Conservation (phyloP, 1,139 yeast genomes). For the Pneumocystis oryctolagi region DNA sequence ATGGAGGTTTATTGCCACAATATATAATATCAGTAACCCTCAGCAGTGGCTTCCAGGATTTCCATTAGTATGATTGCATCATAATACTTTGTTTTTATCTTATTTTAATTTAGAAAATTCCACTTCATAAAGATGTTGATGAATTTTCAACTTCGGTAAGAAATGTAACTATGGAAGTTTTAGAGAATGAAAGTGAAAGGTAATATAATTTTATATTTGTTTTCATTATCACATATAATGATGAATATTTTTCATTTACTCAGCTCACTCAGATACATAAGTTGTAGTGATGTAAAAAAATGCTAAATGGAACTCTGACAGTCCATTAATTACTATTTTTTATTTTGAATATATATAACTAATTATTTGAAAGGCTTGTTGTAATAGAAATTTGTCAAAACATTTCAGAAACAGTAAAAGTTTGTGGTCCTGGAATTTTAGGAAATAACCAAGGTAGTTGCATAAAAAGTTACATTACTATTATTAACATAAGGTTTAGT, state of each 20-base stretch:
- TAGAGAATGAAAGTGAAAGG: constrained; percentile 66
- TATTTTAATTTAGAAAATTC: constrained; percentile 10
- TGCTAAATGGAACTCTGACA: neutral
- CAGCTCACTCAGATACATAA: constrained; percentile 25
- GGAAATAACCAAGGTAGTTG: constrained; percentile 26
- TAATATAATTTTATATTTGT: constrained; percentile 3
- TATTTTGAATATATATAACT: neutral
- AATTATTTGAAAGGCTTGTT: constrained; percentile 17
- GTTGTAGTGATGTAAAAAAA: constrained; percentile 3
- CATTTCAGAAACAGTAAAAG: constrained; percentile 51
- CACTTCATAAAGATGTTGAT: constrained; percentile 30
- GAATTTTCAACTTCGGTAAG: constrained; percentile 54
- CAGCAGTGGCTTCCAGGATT: constrained; percentile 55
- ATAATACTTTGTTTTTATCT: constrained; percentile 25
- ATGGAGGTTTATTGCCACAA: constrained; percentile 69
- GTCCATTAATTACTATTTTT: neutral
- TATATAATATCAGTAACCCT: constrained; percentile 35
- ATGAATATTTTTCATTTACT: constrained; percentile 17
- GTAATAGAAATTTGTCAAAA: constrained; percentile 68
- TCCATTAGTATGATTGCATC: constrained; percentile 47
- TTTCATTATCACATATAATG: neutral
- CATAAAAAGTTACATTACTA: neutral
- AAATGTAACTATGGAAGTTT: constrained; percentile 43
- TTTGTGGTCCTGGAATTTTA: constrained; percentile 59
- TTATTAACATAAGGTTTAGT: constrained; percentile 12